These are phyloP conservation scores for Botryotinia globosa DNA, from an alignment of 2,329 filamentous ascomycete species.

Conservation along the genomic window DNA sequence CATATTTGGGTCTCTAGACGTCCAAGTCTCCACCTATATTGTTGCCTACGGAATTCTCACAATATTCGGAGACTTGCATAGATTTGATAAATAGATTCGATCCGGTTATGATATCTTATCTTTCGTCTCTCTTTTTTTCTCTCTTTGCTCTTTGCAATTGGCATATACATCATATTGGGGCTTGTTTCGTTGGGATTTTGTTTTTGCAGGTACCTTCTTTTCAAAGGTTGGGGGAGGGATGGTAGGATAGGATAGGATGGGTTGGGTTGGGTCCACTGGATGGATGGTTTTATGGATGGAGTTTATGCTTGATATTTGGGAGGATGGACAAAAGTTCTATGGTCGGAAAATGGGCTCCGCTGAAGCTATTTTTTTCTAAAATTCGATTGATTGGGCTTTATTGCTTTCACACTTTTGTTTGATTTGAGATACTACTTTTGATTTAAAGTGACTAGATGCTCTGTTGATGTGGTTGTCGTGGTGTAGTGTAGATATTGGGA, in stretches of 20 bases:
- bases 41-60: background rate
- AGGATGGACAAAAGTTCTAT: background rate
- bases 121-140: background rate
- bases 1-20: background rate
- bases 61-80: background rate
- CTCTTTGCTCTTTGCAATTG: background rate
- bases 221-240: too few species aligned
- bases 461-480: background rate
- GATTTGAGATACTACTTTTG: background rate
- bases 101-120: background rate
- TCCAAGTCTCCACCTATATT: background rate
- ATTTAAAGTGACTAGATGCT: background rate
- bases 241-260: constrained; percentile 7
- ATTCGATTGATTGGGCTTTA: constrained; percentile 4
- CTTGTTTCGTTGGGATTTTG: constrained; percentile 6
- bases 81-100: constrained; percentile 5
- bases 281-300: background rate
- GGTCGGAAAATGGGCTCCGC: background rate
- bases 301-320: background rate
- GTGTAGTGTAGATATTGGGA: background rate
- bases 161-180: background rate
- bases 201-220: background rate
- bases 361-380: constrained; percentile 4
- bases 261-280: background rate
- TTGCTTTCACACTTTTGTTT: background rate